Evolutionary conservation across 73 alveolate genomes (phyloP), one percentile per base, ranked within the genome.

Genomic region (Symbiodinium pilosum): DNA sequence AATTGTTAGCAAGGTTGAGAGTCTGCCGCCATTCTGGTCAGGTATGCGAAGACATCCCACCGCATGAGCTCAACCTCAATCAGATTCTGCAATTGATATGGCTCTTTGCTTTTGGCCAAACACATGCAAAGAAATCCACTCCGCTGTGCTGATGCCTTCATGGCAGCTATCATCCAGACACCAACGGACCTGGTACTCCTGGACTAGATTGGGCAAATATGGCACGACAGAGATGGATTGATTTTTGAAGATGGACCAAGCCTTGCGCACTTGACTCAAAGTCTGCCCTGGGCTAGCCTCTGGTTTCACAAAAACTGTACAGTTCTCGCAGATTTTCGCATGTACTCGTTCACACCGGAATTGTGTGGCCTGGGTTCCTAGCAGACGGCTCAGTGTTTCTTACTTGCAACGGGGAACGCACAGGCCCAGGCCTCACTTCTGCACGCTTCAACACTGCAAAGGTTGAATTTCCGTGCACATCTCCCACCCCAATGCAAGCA

Each of bases 21-120:
- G n/a, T n/a, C n/a, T n/a, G n/a, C n/a, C n/a, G n/a, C 59, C 59
- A 14, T 47, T 47, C 14, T 47, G 6, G 59, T 14, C 81, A 64
- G 81, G 81, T 64, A 38, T 38, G 12, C 39, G 30, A 64, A 38
- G 14, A 26, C 34, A n/a, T 14, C 81, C 12, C 81, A 18, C 30
- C 81, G 38, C 24, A 88, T 9, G 86, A 88, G 44, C 86, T 88
- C 86, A 88, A 54, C 43, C 40, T 64, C 69, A 88, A 88, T 28
- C 86, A 83, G 86, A 64, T 88, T 75, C 44, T 88, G 87, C 95
- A 88, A 69, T 38, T 88, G 86, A 88, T 88, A 42, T 88, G 95
- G 95, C 95, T 64, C 47, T 88, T 88, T 41, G 95, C 95, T 9
- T 83, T 88, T 26, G 95, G 86, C 52, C 95, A 52, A 8, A 51